These are phyloP conservation scores for Litsea cubeba DNA, from an alignment of 164 flowering plant genomes.

Conservation along the genomic window DNA sequence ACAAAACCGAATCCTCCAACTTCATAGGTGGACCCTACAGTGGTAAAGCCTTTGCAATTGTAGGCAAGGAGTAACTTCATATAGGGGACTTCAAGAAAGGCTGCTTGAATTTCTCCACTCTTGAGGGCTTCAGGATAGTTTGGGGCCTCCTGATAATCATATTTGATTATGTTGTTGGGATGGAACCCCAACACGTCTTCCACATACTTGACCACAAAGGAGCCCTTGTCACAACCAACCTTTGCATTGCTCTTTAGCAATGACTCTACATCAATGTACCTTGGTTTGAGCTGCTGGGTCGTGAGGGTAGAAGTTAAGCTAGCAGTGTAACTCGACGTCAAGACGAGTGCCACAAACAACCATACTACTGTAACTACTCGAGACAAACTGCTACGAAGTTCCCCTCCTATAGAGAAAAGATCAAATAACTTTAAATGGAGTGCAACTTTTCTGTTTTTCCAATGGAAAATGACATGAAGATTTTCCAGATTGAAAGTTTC, in stretches of 20 bases:
- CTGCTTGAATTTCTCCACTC: conserved; percentile 24
- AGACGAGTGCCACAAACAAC: conserved; percentile 29
- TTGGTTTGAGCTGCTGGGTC: not conserved
- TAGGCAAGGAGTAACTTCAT: conserved; percentile 28
- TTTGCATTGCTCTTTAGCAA: conserved; percentile 9
- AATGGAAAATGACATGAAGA: not conserved
- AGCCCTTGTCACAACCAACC: conserved; percentile 21
- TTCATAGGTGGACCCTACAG: conserved; percentile 21
- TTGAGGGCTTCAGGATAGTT: conserved; percentile 19
- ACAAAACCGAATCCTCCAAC: conserved; percentile 54
- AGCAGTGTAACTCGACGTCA: conserved; percentile 9
- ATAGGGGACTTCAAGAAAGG: conserved; percentile 24
- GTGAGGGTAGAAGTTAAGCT: conserved; percentile 4
- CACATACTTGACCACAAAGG: conserved; percentile 23
- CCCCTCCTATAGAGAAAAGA: conserved; percentile 29
- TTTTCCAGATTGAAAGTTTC: not conserved
- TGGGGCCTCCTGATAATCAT: not conserved
- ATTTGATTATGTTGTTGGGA: conserved; percentile 12
- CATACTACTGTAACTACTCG: conserved; percentile 42
- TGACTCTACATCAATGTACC: not conserved
- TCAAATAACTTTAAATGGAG: not conserved
- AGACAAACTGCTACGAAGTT: conserved; percentile 28
- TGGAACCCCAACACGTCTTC: conserved; percentile 13
- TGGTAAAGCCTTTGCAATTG: conserved; percentile 24
- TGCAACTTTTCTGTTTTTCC: not conserved